phyloP scores from a whole-genome alignment of 768 basidiomycete species.

The Macrolepiota dolichaula region DNA sequence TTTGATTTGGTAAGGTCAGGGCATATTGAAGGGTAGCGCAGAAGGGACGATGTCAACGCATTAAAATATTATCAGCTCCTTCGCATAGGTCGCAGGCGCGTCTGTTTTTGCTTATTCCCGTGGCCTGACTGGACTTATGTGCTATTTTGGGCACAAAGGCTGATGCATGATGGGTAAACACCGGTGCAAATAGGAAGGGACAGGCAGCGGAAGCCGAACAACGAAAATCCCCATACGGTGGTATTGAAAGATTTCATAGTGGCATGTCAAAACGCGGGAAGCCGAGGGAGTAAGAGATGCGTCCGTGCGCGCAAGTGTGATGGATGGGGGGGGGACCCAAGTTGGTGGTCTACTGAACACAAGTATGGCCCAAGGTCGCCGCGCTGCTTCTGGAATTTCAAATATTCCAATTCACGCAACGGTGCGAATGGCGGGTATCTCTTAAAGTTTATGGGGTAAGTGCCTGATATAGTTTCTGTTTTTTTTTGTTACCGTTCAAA shows the following conservation, averaged over 20 bases:
- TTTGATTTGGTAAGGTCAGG: neutral
- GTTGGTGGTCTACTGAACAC: neutral
- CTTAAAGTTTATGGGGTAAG: neutral
- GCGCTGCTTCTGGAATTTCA: neutral
- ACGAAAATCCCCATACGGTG: neutral
- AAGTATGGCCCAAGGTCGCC: neutral
- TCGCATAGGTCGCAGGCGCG: neutral
- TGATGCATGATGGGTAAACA: neutral
- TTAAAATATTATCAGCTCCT: neutral
- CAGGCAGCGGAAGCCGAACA: neutral
- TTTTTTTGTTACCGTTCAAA: neutral
- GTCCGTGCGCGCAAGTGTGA: neutral
- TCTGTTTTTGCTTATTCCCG: slow-evolving; percentile 3
- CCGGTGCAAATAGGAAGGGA: neutral
- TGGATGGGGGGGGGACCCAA: neutral
- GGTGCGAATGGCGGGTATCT: neutral
- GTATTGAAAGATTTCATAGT: neutral
- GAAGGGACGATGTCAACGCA: neutral
- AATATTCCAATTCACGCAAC: neutral
- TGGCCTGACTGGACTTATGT: neutral
- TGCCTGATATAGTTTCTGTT: neutral
- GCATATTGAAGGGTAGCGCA: neutral
- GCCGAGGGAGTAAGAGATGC: neutral
- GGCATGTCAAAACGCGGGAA: neutral
- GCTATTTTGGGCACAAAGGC: neutral